Evolutionary conservation across 495 filamentous ascomycete species (phyloP).

Genomic region (Oidiodendron maius): DNA sequence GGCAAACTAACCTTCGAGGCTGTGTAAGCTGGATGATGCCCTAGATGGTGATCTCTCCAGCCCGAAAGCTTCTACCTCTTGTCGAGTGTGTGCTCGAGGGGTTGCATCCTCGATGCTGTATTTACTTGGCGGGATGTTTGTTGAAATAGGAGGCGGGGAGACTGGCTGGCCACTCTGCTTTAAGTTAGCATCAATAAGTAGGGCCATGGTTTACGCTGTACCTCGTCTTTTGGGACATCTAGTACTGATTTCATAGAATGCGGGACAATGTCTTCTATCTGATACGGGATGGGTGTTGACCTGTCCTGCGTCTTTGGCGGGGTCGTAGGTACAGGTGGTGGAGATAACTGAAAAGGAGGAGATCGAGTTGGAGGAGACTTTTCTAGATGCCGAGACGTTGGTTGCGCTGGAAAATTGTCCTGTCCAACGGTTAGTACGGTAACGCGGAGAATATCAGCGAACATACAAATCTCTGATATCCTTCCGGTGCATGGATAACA

Average conservation of each 20-base stretch:
- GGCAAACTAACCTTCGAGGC: conserved; percentile 61
- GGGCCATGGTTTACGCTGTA: conserved; percentile 21
- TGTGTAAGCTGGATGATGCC: conserved; percentile 46
- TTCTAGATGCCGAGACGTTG: conserved; percentile 10
- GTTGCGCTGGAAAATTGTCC: neutral
- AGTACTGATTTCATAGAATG: conserved; percentile 21
- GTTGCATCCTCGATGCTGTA: conserved; percentile 67
- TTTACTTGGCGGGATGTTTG: conserved; percentile 56
- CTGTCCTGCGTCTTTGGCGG: conserved; percentile 15
- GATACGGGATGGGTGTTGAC: conserved; percentile 22
- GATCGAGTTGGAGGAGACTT: conserved; percentile 11
- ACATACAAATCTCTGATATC: conserved; percentile 72
- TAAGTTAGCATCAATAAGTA: neutral
- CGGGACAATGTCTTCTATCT: conserved; percentile 16
- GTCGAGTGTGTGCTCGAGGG: conserved; percentile 73
- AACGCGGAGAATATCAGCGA: too few species aligned
- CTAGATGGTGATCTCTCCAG: conserved; percentile 29
- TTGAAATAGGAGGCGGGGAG: conserved; percentile 63
- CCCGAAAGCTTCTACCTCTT: conserved; percentile 55
- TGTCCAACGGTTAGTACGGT: too few species aligned
- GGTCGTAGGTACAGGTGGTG: conserved; percentile 13
- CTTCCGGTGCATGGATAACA: conserved; percentile 81
- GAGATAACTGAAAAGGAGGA: conserved; percentile 10
- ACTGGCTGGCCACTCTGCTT: conserved; percentile 21
- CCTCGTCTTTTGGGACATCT: conserved; percentile 29